Base-by-base conservation (phyloP, 2,329 filamentous ascomycete genomes). In the Talaromyces sp. region DNA sequence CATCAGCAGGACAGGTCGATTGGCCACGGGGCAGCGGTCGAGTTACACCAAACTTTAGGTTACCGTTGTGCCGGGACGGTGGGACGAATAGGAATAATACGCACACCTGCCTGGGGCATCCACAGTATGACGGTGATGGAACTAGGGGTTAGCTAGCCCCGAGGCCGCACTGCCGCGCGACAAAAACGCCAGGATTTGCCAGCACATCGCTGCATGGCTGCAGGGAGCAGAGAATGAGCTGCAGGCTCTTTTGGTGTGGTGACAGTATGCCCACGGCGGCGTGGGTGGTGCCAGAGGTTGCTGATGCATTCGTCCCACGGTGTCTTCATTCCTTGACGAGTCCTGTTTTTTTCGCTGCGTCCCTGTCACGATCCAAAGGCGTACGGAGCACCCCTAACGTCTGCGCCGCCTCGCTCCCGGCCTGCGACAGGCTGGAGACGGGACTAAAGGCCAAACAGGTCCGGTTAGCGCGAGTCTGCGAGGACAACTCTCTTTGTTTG, bases 121-220 rank as follows among this genome's bases (percentile, higher is more conserved):
- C 57, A 50, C 60, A 51, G 46, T 50, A 62, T 31, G 57, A 62
- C 53, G 54, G 57, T 52, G 31, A 55, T 52, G 58, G 65, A 64
- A 64, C 55, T 50, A 57, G 55, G 55, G 38, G 46, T 49, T 57
- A 51, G 32, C 57, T 38, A 32, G 50, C 38, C 35, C 55, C 59
- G 55, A 50, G 32, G 55, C 56, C 50, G 21, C 49, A 50, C 66
- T 70, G 67, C 59, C 62, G 59, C 62, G 59, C 60, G 60, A 59
- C 62, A 61, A 58, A 50, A 46, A 31, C 55, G 58, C 46, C 55
- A 58, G 55, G 60, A 60, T 53, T 61, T 66, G 67, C 66, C 68
- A 70, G 65, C 68, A 63, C 66, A 70, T 69, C 65, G 64, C 61
- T 68, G 63, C 62, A 66, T 62, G 49, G 24, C 14, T 8, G 49